A percentile compares a stretch with the other conserved stretches of the same genome.
These are phyloP conservation scores for Plasmodium coatneyi DNA, from an alignment of 169 alveolate genomes.

Conservation along the genomic window DNA sequence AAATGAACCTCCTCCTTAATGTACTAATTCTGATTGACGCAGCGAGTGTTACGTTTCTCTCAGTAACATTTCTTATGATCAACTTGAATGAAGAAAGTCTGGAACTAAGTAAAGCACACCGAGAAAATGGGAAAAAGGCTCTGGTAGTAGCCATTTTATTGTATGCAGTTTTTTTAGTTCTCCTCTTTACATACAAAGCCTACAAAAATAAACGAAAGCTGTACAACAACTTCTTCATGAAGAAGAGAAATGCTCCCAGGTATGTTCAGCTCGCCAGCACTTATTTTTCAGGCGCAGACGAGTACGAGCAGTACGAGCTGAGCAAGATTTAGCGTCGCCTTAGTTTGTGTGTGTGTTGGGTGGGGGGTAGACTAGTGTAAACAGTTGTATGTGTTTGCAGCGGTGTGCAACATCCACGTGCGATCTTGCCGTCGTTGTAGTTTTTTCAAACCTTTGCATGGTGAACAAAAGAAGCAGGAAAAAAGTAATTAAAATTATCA, in stretches of 20 bases:
- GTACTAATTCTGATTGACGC: conserved; percentile 69
- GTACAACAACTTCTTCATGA: conserved; percentile 64
- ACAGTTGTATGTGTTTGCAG: neutral
- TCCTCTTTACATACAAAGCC: conserved; percentile 65
- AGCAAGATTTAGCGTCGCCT: conserved; percentile 23
- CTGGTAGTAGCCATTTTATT: conserved; percentile 61
- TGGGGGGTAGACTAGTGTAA: neutral
- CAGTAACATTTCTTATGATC: conserved; percentile 70
- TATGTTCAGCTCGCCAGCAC: conserved; percentile 67
- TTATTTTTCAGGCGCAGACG: conserved; percentile 61
- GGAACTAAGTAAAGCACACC: conserved; percentile 37
- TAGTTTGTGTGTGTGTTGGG: neutral
- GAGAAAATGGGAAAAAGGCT: conserved; percentile 75
- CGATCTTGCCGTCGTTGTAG: neutral
- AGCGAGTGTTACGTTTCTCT: conserved; percentile 74
- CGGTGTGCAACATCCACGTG: neutral
- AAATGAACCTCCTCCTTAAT: conserved; percentile 73
- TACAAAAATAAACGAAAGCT: conserved; percentile 61
- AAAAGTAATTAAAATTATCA: conserved; percentile 10
- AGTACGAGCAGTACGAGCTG: conserved; percentile 68
- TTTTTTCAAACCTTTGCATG: neutral
- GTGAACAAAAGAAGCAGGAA: neutral
- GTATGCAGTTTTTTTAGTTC: conserved; percentile 42
- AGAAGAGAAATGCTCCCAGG: conserved; percentile 55
- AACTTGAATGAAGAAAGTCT: conserved; percentile 66